These are phyloP conservation scores for Aristolochia fimbriata DNA, from an alignment of 164 flowering plant species.

Conservation along the genomic window DNA sequence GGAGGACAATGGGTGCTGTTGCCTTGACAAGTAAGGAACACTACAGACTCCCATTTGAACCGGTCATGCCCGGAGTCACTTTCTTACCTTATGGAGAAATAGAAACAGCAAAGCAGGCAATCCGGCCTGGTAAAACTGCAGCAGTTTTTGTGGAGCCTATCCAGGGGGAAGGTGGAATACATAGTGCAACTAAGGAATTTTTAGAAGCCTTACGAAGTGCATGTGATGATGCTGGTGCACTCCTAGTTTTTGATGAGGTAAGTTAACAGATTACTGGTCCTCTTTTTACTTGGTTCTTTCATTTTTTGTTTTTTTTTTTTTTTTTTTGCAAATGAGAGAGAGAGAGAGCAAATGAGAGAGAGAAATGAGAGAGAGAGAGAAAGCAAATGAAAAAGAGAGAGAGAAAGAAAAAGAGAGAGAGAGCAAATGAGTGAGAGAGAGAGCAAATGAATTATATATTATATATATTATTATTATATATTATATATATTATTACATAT, in stretches of 20 bases:
- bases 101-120: conserved; percentile 41
- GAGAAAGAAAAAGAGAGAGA: too few relatives aligned
- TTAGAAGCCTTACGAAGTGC: conserved; percentile 54
- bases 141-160: conserved; percentile 96
- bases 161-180: conserved; percentile 96
- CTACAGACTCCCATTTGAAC: conserved; percentile 79
- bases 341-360: too few relatives aligned
- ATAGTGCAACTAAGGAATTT: conserved; percentile 72
- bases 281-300: too few relatives aligned
- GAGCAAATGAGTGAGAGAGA: too few relatives aligned
- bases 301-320: too few relatives aligned
- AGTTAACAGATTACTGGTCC: too few relatives aligned
- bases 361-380: too few relatives aligned
- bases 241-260: conserved; percentile 92
- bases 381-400: too few relatives aligned
- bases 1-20: conserved; percentile 92
- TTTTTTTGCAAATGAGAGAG: too few relatives aligned
- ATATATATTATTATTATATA: too few relatives aligned
- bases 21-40: conserved; percentile 91
- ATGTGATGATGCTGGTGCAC: conserved; percentile 77
- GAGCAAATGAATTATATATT: too few relatives aligned
- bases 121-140: conserved; percentile 55
- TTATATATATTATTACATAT: too few relatives aligned
- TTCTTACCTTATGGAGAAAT: conserved; percentile 77
- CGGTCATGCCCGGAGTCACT: conserved; percentile 94